Evolutionary conservation across 306 rosid genomes (phyloP).

Genomic region (Dryas octopetala): DNA sequence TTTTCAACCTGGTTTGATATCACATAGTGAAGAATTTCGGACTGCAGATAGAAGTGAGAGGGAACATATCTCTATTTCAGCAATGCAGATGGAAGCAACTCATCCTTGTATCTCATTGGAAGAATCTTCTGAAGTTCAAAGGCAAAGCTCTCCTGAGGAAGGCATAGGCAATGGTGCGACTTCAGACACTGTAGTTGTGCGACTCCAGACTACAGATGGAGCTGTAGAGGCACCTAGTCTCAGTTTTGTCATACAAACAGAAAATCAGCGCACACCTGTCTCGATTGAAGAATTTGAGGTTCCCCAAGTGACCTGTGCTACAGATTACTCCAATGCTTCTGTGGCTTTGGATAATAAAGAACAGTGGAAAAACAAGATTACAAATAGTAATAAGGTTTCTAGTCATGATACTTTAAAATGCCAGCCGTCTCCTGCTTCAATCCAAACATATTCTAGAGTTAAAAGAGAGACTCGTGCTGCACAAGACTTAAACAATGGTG

Average conservation of each 20-base stretch:
- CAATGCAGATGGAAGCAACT: conserved; percentile 26
- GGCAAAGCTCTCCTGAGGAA: conserved; percentile 31
- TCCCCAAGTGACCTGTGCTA: conserved; percentile 34
- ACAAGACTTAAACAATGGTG: conserved; percentile 23
- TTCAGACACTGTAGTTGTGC: conserved; percentile 30
- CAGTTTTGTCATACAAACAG: conserved; percentile 27
- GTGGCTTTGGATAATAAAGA: conserved; percentile 25
- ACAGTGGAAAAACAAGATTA: conserved; percentile 26
- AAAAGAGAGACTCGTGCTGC: conserved; percentile 30
- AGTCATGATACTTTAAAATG: conserved; percentile 25
- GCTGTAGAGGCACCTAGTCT: conserved; percentile 29
- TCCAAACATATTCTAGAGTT: conserved; percentile 39
- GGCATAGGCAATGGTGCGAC: conserved; percentile 23
- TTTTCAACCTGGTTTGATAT: conserved; percentile 9
- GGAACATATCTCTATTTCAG: conserved; percentile 21
- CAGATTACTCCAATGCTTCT: conserved; percentile 33
- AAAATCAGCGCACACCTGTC: conserved; percentile 25
- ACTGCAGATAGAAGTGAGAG: conserved; percentile 7
- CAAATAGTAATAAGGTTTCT: conserved; percentile 28
- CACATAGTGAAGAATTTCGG: conserved; percentile 11
- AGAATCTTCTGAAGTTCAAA: conserved; percentile 32
- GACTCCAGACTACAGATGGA: conserved; percentile 30
- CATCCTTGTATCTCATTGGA: conserved; percentile 36
- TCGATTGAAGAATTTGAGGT: conserved; percentile 29
- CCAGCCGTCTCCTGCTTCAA: conserved; percentile 25